Evolutionary conservation across 371 early-diverging fungal species (phyloP).

Genomic region (Mucor lusitanicus): DNA sequence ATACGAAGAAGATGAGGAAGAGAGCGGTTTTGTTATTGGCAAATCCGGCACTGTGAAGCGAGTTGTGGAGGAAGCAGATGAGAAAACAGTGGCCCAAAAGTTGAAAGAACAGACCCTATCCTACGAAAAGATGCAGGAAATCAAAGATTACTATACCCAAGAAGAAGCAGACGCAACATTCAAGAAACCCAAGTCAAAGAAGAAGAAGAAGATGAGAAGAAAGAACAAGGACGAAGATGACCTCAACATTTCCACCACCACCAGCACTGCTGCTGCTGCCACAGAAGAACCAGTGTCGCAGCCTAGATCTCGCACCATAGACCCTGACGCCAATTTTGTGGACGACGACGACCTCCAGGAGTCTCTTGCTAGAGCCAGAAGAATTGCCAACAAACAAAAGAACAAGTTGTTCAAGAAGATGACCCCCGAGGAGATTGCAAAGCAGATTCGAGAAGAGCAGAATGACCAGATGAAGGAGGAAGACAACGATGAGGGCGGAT

Average conservation of each 20-base stretch:
- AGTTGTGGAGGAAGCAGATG: conserved; percentile 17
- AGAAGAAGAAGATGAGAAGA: conserved; percentile 55
- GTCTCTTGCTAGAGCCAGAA: conserved; percentile 77
- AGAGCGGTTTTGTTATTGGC: conserved; percentile 53
- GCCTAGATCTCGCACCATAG: conserved; percentile 13
- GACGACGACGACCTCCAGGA: conserved; percentile 94
- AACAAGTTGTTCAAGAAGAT: conserved; percentile 42
- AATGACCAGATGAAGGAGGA: conserved; percentile 28
- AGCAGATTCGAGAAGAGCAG: conserved; percentile 30
- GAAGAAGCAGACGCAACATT: conserved; percentile 81
- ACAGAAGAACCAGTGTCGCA: background rate
- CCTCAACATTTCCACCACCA: conserved; percentile 22
- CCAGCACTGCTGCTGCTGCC: background rate
- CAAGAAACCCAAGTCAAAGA: conserved; percentile 76
- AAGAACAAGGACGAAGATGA: conserved; percentile 44
- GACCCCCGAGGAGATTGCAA: conserved; percentile 64
- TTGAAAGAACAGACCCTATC: conserved; percentile 63
- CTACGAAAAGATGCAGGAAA: conserved; percentile 66
- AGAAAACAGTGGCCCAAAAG: conserved; percentile 57
- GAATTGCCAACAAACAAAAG: conserved; percentile 61
- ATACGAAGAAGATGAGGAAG: conserved; percentile 77
- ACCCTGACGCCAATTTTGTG: conserved; percentile 73
- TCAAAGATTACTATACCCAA: conserved; percentile 83
- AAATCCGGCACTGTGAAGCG: conserved; percentile 22
- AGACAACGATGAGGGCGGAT: conserved; percentile 40